Evolutionary conservation across 106 monocot genomes (phyloP), one percentile per base, ranked within the genome.

Genomic region (Ottelia alismoides): DNA sequence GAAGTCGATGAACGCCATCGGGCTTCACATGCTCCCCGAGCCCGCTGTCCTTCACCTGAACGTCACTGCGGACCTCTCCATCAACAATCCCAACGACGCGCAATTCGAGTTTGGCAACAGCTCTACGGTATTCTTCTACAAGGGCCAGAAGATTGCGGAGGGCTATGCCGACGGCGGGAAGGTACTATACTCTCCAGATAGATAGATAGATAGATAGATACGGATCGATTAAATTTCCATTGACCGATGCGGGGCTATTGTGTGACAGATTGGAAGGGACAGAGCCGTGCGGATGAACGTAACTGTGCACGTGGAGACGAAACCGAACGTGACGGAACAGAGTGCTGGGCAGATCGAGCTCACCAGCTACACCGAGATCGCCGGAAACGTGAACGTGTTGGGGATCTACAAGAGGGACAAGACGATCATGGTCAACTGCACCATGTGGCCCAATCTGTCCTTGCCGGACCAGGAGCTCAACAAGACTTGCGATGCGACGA

Each of bases 51-150:
- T 25, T 7, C 14, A 49, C 35, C 10, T 51, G 31, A 72, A 65
- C 57, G 49, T 47, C 16, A 50, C 48, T 4, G 64, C 64, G 26
- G 71, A 72, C 45, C 22, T 72, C 51, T 72, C 64, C 3, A 40
- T 72, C 31, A 64, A 58, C 43, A 72, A 72, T 50, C 71, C 57
- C 0, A 72, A 72, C 57, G 57, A 25, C 20, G 71, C 51, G 2
- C 58, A 63, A 0, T 58, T 63, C 49, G 51, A 21, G 16, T 52
- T 72, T 22, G 48, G 50, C 14, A 56, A 31, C 27, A 72, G 57
- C 47, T 44, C 50, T 5, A 64, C 64, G 12, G 35, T 48, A 28
- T 46, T 72, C 44, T 56, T 35, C 44, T 57, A 58, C n/a, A 20
- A 51, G 32, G 64, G 31, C 0, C n/a, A 28, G 51, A 10, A 25